Evolutionary conservation across 148 eudicot species (phyloP), one percentile per base, ranked within the genome.

Genomic region (Camellia lanceoleosa): DNA sequence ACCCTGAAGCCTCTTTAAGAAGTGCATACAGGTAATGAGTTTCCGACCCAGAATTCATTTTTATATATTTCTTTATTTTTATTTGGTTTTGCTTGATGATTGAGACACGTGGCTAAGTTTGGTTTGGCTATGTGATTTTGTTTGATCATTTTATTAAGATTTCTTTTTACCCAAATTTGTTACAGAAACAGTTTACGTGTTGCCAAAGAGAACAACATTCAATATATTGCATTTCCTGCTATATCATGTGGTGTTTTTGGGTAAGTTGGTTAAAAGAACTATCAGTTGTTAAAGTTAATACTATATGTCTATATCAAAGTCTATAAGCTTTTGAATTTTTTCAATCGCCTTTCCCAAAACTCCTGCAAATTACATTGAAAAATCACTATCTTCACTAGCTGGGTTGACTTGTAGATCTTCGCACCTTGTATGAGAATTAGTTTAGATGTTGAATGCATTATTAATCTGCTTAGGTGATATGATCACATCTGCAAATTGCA

Each of bases 171-270:
- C 46, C 49, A 70, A 51, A 46, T 70, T 68, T 78, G 51, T 79
- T 87, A 71, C 95, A 95, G 98, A 76, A 96, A 91, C 79, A 90
- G 95, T 84, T 85, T 96, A 79, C 80, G 80, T 72, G 88, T 93
- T 74, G 99, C 95, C 52, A 92, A 86, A 80, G 99, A 93, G 67
- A 86, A 89, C 90, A 86, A 85, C 82, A 88, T 91, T 79, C 88
- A 90, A 23, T 93, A 88, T 78, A 65, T 96, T 79, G 97, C 99
- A 60, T 93, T 96, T 86, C 88, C 99, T 80, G 95, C 99, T 80
- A 92, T 96, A 85, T 96, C 98, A 18, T 92, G 98, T 78, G 95
- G 99, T 75, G 86, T 94, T 51, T 91, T 77, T 76, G 78, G 98
- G 99, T 93, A 83, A 84, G 84, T 79, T 61, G 3, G 44, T 30